These are phyloP conservation scores for Saccharomycopsis sp. DNA, from an alignment of 805 yeast species.

Conservation along the genomic window DNA sequence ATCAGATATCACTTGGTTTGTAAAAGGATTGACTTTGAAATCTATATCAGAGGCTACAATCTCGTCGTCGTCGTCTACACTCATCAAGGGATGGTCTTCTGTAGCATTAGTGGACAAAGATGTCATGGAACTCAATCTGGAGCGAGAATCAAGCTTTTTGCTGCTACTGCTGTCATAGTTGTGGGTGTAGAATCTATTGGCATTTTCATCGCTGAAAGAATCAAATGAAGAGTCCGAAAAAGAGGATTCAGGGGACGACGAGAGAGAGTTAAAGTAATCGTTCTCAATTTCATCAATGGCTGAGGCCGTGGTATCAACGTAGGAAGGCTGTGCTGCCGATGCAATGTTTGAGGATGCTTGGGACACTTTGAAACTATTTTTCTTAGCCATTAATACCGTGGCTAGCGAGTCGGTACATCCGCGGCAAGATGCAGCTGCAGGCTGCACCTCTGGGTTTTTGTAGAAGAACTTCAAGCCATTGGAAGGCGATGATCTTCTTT, in stretches of 20 bases:
- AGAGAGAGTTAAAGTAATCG: slow-evolving; percentile 10
- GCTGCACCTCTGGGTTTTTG: background rate
- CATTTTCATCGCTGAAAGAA: background rate
- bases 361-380: slow-evolving; percentile 12
- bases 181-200: background rate
- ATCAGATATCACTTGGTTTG: background rate
- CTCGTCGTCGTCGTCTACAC: background rate
- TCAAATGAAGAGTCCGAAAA: slow-evolving; percentile 13
- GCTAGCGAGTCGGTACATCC: slow-evolving; percentile 14
- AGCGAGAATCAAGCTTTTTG: slow-evolving; percentile 1
- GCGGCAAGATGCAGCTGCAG: background rate
- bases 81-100: slow-evolving; percentile 13
- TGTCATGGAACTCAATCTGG: slow-evolving; percentile 13
- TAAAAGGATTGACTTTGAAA: background rate
- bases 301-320: slow-evolving; percentile 11
- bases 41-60: background rate
- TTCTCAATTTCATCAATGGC: slow-evolving; percentile 16
- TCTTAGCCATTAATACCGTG: slow-evolving; percentile 18
- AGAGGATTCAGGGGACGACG: slow-evolving; percentile 17
- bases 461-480: background rate
- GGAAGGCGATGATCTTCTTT: background rate
- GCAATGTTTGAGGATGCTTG: background rate
- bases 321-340: background rate
- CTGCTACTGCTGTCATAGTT: background rate
- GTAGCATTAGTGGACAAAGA: slow-evolving; percentile 4